Base-by-base conservation (phyloP, 1,284 basidiomycete genomes). In the Pascua guehoae region DNA sequence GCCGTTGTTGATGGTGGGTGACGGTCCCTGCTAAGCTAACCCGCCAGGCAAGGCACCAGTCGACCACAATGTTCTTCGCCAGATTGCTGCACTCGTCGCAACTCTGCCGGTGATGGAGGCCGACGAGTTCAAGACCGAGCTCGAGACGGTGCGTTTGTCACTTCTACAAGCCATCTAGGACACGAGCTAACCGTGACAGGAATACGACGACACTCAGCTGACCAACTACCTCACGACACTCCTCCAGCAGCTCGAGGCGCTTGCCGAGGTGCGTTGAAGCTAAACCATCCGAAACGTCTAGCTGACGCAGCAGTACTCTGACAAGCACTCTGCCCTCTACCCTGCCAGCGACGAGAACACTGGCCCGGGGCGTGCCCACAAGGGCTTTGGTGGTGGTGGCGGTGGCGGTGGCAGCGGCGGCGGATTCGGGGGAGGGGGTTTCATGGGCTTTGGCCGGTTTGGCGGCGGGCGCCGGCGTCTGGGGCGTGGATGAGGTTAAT, bases 151-250 rank as follows among this genome's bases (percentile, higher is more conserved):
- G 63, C 56, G 83, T 77, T 24, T 17, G 14, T 8, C 37, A 10
- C 8, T 24, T 15, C 40, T 12, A 7, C 8, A 32, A 32, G 24
- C 24, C 24, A 32, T 3, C 3, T 3, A 32, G 24, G 4, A 32
- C 4, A 16, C 11, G 12, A 14, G 16, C 54, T 58, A 48, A 53
- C 56, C 5, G 3, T 10, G 37, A 32, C 64, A 95, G 91, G 95
- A 98, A 83, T 91, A 94, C 76, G 88, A 90, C 71, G 94, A 98
- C 72, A 91, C 94, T 10, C 89, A 97, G 62, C 80, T 98, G 24
- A 96, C 91, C 1, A 86, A 87, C 10, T 91, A 93, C 74, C 81
- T 98, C 15, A 87, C 91, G 0, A 85, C 86, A 10, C 78, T 98
- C 62, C 98, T 93, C 0, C 92, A 91, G 74, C 88, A 89, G 41